Percentiles rank a stretch among this genome's conserved stretches.
Evolutionary conservation across 129 eudicot species (phyloP).

Genomic region (Helianthus annuus): DNA sequence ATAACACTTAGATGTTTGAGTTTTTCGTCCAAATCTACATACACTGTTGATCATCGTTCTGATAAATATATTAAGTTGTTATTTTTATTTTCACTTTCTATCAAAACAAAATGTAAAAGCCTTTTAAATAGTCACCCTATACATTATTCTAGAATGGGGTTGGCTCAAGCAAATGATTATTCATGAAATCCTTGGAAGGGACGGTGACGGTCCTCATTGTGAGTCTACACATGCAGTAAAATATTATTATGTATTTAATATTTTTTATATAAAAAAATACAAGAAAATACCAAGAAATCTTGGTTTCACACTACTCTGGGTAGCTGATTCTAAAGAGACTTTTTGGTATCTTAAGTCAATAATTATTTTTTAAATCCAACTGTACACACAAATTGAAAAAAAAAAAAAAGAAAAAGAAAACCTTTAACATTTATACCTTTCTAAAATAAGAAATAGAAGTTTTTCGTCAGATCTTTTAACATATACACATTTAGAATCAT

Average conservation of each 20-base stretch:
- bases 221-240: not conserved
- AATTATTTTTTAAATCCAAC: not conserved
- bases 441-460: not conserved
- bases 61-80: not conserved
- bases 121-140: not conserved
- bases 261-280: not conserved
- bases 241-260: not conserved
- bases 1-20: no score
- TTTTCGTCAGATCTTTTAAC: no score
- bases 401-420: not conserved
- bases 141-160: not conserved
- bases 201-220: not conserved
- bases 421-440: not conserved
- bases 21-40: no score
- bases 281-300: not conserved
- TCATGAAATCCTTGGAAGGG: not conserved
- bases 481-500: no score
- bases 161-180: not conserved
- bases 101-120: not conserved
- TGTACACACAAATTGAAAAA: not conserved
- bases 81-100: not conserved
- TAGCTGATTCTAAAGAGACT: slow-evolving; percentile 7
- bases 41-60: not conserved
- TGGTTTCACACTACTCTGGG: slow-evolving; percentile 27
- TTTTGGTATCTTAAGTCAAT: slow-evolving; percentile 2